Base-by-base conservation (phyloP, 805 yeast genomes). In the Candida stauntonica region DNA sequence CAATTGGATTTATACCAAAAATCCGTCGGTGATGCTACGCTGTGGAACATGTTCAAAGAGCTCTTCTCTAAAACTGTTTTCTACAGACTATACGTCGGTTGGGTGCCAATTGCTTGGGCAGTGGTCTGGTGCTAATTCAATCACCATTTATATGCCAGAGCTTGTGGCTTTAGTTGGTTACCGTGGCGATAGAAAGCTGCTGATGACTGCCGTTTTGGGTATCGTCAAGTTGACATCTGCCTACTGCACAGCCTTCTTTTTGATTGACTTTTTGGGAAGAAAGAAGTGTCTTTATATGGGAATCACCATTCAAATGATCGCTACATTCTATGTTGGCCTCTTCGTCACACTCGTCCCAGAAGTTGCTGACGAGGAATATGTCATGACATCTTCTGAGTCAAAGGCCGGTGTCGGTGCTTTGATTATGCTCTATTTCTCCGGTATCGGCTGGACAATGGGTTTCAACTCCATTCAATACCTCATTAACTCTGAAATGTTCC, bases 391-490 rank as follows among this genome's bases (percentile, higher is more conserved):
- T 0, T 51, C 67, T 3, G 56, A 66, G 42, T 38, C 44, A 14
- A 45, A 48, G 6, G 77, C 77, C 5, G 62, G 73, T 28, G 55
- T 60, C 31, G 75, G 63, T 34, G 79, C 79, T 7, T 54, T 75
- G 46, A 75, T 77, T 2, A 66, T 73, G 31, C 51, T 75, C 21
- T 74, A 61, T 49, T 46, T 74, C 27, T 62, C 67, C 26, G 81
- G 80, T 45, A 61, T 66, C 14, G 79, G 79, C 20, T 76, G 81
- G 81, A 70, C 77, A 24, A 55, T 75, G 58, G 80, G 81, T 24
- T 76, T 73, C 68, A 75, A 76, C 57, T 62, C 75, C 0, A 60
- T 74, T 32, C 80, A 75, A 51, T 75, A 74, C 48, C 61, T 75
- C 45, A 57, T 75, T 47, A 74, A 73, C 39, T 66, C 79, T 3